phyloP scores from a whole-genome alignment of 768 basidiomycete species.

The Gyrodon lividus region DNA sequence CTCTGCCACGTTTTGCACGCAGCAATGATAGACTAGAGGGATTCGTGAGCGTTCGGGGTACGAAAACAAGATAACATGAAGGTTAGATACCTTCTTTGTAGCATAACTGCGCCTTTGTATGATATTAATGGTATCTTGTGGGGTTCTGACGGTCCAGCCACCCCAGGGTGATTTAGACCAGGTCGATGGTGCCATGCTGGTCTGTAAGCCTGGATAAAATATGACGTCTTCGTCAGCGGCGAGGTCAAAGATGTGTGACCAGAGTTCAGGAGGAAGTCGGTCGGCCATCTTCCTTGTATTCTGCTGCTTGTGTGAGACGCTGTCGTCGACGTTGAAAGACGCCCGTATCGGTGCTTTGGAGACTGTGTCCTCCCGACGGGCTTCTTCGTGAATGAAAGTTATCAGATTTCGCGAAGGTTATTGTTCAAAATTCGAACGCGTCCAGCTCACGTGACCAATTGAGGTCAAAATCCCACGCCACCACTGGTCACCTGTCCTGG shows the following conservation, averaged over 20 bases:
- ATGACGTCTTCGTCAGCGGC: slow-evolving; percentile 72
- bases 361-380: no score
- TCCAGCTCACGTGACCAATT: background rate
- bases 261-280: slow-evolving; percentile 66
- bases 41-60: background rate
- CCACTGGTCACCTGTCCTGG: background rate
- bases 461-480: background rate
- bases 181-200: slow-evolving; percentile 58
- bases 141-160: slow-evolving; percentile 58
- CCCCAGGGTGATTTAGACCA: slow-evolving; percentile 54
- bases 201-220: slow-evolving; percentile 59
- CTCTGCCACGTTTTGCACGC: slow-evolving; percentile 66
- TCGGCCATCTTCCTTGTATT: slow-evolving; percentile 21
- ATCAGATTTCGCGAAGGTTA: background rate
- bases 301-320: background rate
- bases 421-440: background rate
- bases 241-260: slow-evolving; percentile 67
- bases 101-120: slow-evolving; percentile 60
- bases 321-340: background rate
- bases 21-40: slow-evolving; percentile 58
- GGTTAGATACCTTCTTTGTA: slow-evolving; percentile 61
- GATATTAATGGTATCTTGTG: slow-evolving; percentile 55
- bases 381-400: no score
- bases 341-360: background rate
- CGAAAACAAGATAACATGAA: background rate